Conservation (phyloP, 345 rosid species). For the Populus deltoides region DNA sequence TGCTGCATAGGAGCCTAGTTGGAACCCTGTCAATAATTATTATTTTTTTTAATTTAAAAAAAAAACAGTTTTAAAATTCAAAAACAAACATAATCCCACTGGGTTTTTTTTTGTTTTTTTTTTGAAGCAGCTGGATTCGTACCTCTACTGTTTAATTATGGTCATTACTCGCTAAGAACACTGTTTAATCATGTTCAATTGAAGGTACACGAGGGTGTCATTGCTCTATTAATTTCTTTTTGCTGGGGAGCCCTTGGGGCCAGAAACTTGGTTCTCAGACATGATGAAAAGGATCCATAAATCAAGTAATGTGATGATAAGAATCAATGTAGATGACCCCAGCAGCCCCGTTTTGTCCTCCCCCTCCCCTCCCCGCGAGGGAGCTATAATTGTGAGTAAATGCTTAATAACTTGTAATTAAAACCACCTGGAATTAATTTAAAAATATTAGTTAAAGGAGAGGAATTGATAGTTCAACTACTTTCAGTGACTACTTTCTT, state of each 20-base stretch:
- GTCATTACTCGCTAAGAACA: background rate
- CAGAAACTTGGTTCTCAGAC: background rate
- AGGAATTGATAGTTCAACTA: background rate
- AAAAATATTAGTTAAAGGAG: background rate
- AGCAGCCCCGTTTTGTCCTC: background rate
- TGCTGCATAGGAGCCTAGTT: background rate
- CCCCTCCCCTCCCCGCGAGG: background rate
- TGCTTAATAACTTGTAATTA: background rate
- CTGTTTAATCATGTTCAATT: constrained; percentile 10
- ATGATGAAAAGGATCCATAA: background rate
- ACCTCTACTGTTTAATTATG: background rate
- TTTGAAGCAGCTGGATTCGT: background rate
- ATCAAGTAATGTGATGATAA: background rate
- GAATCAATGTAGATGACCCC: background rate
- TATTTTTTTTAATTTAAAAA: too few relatives aligned
- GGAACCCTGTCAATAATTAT: too few relatives aligned
- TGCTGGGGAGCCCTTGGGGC: background rate
- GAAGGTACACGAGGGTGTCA: background rate
- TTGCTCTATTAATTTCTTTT: background rate
- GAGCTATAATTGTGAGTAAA: background rate
- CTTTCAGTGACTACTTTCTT: background rate
- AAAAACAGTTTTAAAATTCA: too few relatives aligned
- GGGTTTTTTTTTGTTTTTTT: background rate
- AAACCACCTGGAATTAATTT: background rate
- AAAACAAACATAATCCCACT: background rate